A percentile compares a stretch with the other conserved stretches of the same genome.
Evolutionary conservation across 257 asterid genomes (phyloP).

Genomic region (Anisodus acutangulus): DNA sequence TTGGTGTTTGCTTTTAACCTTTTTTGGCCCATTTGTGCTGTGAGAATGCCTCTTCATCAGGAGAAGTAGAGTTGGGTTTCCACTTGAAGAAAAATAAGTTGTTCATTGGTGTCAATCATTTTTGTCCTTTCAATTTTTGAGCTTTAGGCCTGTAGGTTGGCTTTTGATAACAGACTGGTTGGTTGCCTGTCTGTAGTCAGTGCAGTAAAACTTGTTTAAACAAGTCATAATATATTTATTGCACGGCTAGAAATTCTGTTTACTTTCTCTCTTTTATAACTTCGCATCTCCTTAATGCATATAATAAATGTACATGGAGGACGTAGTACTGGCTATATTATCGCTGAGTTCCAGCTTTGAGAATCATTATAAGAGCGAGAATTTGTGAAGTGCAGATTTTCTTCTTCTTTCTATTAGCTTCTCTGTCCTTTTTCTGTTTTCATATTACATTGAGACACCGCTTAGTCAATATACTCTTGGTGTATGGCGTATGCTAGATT

Average conservation of each 20-base stretch:
- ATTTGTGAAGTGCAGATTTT: not conserved
- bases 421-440: not conserved
- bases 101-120: not conserved
- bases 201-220: not conserved
- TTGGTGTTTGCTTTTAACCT: not conserved
- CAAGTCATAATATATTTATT: not conserved
- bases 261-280: not conserved
- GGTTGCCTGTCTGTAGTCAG: not conserved
- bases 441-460: not conserved
- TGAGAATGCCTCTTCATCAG: not conserved
- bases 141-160: conserved; percentile 5
- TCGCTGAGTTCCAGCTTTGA: not conserved
- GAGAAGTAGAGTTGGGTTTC: not conserved
- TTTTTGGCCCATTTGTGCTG: conserved; percentile 22
- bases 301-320: not conserved
- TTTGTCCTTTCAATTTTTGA: not conserved
- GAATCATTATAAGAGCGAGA: conserved; percentile 8
- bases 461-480: not conserved
- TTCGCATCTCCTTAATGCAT: not conserved
- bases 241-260: not conserved
- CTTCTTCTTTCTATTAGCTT: conserved; percentile 19
- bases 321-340: not conserved
- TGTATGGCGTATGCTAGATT: not conserved
- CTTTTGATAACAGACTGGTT: conserved; percentile 20
- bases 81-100: not conserved